Base-by-base conservation (phyloP, 176 grass and related monocot species). In the Lolium multiflorum region DNA sequence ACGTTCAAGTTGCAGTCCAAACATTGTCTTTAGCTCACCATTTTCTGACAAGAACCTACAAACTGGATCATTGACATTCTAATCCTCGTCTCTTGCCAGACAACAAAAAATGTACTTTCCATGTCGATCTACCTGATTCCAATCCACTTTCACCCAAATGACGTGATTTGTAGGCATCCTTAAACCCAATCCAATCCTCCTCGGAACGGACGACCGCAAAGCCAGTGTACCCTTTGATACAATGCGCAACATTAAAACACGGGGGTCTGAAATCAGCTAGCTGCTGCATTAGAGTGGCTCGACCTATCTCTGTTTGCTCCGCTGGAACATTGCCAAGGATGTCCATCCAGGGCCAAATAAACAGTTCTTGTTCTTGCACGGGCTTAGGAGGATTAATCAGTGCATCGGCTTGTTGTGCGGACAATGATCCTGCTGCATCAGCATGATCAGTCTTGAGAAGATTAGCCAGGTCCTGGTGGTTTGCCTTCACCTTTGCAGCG, bases 361-460 rank as follows among this genome's bases (percentile, higher is more conserved):
- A 56, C 5, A 56, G 54, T 1, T 20, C 17, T 1, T 56, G 5
- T 56, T 56, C 54, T 18, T 56, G 5, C 16, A 56, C 54, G 2
- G 54, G 17, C 78, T 28, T 81, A 4, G 69, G 70, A 56, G 89
- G 61, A 35, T 73, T n/a, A 12, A 18, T 69, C 12, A 47, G 58
- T 7, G 77, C 46, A 61, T 69, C 4, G 16, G 9, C 79, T 35
- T 66, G 72, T 64, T 2, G 18, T 9, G 54, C 59, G 5, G 43
- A 61, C 37, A 54, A 64, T 12, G 70, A 55, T 16, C 7, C 60
- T n/a, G 77, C 48, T n/a, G 76, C 72, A 43, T 81, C 57, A 69
- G 71, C 62, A 39, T 83, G 26, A 66, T 87, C 82, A 71, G 57
- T 81, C 18, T 58, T 89, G 77, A 93, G 77, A 44, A 82, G 86